Base-by-base conservation (phyloP, 371 early-diverging fungal genomes). In the Gilbertella persicaria region DNA sequence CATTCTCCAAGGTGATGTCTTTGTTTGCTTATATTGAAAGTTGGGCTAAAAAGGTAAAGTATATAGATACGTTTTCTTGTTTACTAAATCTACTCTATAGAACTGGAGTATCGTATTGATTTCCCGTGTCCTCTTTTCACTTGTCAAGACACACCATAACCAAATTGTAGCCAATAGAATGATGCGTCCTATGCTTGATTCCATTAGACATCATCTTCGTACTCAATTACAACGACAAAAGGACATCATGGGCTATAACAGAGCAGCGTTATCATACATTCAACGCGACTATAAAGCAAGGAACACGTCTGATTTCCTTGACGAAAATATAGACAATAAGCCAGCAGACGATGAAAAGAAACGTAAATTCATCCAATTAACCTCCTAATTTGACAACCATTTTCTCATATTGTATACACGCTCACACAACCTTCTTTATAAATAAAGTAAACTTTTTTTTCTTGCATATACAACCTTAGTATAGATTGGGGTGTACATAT, bases 131-230 rank as follows among this genome's bases (percentile, higher is more conserved):
- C 69, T 96, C 42, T 86, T 88, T 63, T 85, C 85, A 58, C 64
- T 96, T 53, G 83, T 96, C 55, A 82, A 82, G 55, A 81, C 83
- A 13, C 93, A 96, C 69, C 93, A 94, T 64, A 80, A 84, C 64
- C 92, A 91, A 74, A 85, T 93, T 39, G 86, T 82, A 8, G 82
- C 90, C 14, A 88, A 86, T 45, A 83, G 89, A 42, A 64, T 84
- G 44, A 80, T 92, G 85, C 87, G 88, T 16, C 79, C 84, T 43
- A 83, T 83, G 73, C 78, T 97, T n/a, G 84, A 83, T 45, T 82
- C 83, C 12, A 86, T 96, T 50, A 83, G 89, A 29, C 58, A 67
- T 35, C 71, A 84, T 39, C 65, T 93, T 44, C 80, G 88, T 20
- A 55, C 67, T 1, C 78, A 73, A 39, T 75, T 96, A 25, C 73